phyloP scores from a whole-genome alignment of 164 flowering plant genomes.

The Litsea cubeba region DNA sequence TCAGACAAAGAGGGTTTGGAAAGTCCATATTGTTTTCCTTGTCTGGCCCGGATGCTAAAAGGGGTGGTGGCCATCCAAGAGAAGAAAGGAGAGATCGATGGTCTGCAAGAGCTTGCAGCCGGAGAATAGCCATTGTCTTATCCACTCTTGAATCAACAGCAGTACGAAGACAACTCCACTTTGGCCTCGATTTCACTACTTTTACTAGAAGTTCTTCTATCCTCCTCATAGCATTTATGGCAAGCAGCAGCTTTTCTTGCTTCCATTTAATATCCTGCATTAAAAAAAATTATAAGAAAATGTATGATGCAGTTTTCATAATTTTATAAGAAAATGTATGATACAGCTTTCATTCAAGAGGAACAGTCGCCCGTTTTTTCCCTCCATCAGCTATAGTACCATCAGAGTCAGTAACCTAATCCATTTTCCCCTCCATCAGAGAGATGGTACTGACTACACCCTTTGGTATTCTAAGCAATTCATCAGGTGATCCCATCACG shows the following conservation, averaged over 20 bases:
- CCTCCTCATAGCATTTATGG: constrained; percentile 31
- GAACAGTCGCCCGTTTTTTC: background rate
- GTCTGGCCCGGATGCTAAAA: constrained; percentile 29
- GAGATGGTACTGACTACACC: background rate
- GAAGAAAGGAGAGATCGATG: constrained; percentile 53
- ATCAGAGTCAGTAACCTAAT: background rate
- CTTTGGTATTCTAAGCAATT: background rate
- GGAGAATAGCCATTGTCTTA: constrained; percentile 32
- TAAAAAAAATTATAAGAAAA: background rate
- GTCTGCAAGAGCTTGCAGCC: constrained; percentile 55
- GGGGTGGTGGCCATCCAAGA: constrained; percentile 72
- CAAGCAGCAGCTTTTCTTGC: constrained; percentile 35
- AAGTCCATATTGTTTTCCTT: constrained; percentile 22
- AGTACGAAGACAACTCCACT: constrained; percentile 44
- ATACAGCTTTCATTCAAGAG: background rate
- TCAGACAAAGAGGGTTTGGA: constrained; percentile 47
- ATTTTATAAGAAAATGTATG: background rate
- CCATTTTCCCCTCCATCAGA: background rate
- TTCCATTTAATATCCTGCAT: constrained; percentile 40
- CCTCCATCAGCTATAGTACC: background rate
- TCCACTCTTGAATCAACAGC: constrained; percentile 66
- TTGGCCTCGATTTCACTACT: constrained; percentile 27
- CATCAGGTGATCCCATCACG: background rate
- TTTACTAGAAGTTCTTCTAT: constrained; percentile 38
- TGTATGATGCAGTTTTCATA: background rate